phyloP scores from a whole-genome alignment of 352 stramenopile species.

The Globisporangium middletonii region DNA sequence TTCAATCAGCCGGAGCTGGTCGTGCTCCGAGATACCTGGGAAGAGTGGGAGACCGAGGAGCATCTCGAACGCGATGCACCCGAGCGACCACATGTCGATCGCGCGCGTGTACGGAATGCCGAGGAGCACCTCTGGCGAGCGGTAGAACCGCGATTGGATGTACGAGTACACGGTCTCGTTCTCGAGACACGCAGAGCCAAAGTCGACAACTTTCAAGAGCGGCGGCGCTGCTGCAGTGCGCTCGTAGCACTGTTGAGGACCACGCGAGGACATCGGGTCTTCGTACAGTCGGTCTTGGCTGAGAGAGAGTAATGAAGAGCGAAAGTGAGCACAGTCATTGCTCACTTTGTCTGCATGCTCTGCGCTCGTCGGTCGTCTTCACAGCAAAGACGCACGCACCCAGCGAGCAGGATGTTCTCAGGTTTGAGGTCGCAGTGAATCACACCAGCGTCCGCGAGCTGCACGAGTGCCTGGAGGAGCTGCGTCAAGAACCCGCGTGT shows the following conservation, averaged over 20 bases:
- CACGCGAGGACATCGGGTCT: neutral
- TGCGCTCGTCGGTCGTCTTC: neutral
- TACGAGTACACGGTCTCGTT: conserved; percentile 91
- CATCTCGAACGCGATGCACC: conserved; percentile 85
- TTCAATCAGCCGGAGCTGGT: conserved; percentile 94
- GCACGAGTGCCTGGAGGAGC: conserved; percentile 83
- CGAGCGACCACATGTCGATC: conserved; percentile 62
- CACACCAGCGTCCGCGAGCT: conserved; percentile 87
- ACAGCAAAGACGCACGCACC: conserved; percentile 17
- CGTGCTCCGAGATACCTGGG: conserved; percentile 87
- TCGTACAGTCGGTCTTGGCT: conserved; percentile 80
- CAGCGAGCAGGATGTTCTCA: conserved; percentile 92
- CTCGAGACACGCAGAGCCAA: conserved; percentile 89
- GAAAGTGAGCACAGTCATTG: neutral
- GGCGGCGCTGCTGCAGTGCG: conserved; percentile 9
- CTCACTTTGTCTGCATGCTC: too few species aligned
- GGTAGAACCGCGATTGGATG: conserved; percentile 95
- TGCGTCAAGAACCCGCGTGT: conserved; percentile 91
- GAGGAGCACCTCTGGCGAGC: conserved; percentile 64
- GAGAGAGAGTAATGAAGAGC: neutral
- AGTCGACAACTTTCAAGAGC: conserved; percentile 94
- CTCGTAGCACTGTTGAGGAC: neutral
- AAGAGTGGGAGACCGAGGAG: conserved; percentile 95
- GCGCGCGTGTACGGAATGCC: conserved; percentile 45
- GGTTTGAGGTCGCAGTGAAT: conserved; percentile 98